Base-by-base conservation (phyloP, 2,329 filamentous ascomycete species). In the Colletotrichum nymphaeae region DNA sequence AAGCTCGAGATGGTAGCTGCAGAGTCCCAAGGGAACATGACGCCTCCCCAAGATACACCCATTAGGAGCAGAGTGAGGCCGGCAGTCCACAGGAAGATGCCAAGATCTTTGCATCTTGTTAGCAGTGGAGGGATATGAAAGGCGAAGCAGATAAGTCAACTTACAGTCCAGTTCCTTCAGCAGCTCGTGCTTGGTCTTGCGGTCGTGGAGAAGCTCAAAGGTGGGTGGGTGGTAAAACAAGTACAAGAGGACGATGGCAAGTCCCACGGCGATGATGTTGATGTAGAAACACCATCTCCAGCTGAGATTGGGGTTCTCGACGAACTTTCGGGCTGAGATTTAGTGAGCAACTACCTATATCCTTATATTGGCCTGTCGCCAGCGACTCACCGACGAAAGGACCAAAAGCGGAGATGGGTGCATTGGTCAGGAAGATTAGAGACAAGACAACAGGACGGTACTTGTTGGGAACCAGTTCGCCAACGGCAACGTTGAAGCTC, bases 51-150 rank as follows among this genome's bases (percentile, higher is more conserved):
- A 28, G 84, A 85, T 67, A 88, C 79, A 5, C 85, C 86, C 74
- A 88, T 84, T 9, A 88, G 78, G 67, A 87, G 83, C 0, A 87
- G 78, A 5, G 83, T 83, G 2, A 86, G 82, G 4, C 85, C 85
- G 5, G 81, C 81, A 9, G 83, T 84, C 80, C 83, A 87, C 52
- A 88, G 79, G 75, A 86, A 81, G 49, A 86, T 83, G 4, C 86
- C 86, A 46, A 85, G 62, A 76, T 85, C 70, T 74, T 49, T 28
- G 19, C 5, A 22, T 4, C 2, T 22, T 2, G 32, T 75, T 5
- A 75, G 32, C n/a, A 26, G 1, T 42, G 11, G 0, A 9, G 30
- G 12, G 2, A 24, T 5, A 1, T 14, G 14, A 16, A 4, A 14
- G 5, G 9, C 4, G 4, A 3, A 7, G 6, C 7, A 14, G 7